phyloP scores from a whole-genome alignment of 2,329 filamentous ascomycete species.

The Epichloe uncinata region DNA sequence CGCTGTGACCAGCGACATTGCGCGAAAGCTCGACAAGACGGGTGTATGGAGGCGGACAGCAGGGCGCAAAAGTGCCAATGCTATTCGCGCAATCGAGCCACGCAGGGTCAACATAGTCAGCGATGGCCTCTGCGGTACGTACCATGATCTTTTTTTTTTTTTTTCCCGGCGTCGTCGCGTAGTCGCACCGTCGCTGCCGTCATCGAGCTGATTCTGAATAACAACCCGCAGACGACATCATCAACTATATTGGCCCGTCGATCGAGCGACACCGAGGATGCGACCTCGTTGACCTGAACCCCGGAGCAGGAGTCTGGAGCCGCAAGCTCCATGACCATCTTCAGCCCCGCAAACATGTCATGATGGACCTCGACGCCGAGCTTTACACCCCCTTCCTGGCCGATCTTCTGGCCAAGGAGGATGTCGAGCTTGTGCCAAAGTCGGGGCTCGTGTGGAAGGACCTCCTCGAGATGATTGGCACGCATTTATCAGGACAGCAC shows the following conservation, averaged over 20 bases:
- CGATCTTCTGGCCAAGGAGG: constrained; percentile 36
- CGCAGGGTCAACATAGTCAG: constrained; percentile 39
- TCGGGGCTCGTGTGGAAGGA: constrained; percentile 48
- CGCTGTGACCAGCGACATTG: constrained; percentile 9
- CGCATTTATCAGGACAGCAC: constrained; percentile 42
- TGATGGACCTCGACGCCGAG: constrained; percentile 58
- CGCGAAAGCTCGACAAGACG: constrained; percentile 14
- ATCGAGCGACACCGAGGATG: constrained; percentile 61
- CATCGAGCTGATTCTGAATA: neutral
- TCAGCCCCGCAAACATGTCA: constrained; percentile 66
- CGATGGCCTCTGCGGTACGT: constrained; percentile 35
- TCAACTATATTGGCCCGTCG: constrained; percentile 55
- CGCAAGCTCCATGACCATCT: constrained; percentile 60
- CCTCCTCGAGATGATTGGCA: constrained; percentile 37
- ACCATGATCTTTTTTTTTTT: too few relatives aligned
- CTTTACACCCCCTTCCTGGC: constrained; percentile 49
- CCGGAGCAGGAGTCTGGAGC: constrained; percentile 69
- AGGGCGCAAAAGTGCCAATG: constrained; percentile 7
- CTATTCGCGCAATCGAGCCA: constrained; percentile 12
- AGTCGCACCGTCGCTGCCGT: neutral
- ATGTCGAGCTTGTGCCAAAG: constrained; percentile 37
- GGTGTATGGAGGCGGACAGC: constrained; percentile 14
- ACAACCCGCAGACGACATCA: constrained; percentile 43
- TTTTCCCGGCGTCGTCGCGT: too few relatives aligned
- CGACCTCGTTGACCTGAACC: constrained; percentile 79